Conservation (phyloP, 176 grass and related monocot species). For the Poa pratensis region DNA sequence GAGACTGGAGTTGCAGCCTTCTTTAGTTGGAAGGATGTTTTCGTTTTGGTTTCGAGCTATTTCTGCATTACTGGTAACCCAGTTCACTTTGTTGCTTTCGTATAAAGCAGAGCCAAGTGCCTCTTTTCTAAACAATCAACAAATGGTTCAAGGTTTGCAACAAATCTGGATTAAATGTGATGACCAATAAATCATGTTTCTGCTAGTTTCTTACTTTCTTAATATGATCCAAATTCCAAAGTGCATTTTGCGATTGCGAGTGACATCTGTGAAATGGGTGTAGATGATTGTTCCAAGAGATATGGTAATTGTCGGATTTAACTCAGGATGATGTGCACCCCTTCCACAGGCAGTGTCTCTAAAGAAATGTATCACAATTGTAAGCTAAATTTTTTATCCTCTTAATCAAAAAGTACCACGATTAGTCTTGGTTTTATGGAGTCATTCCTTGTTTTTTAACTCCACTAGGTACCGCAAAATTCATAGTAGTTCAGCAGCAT, state of each 20-base stretch:
- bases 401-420: background rate
- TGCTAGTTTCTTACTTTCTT: background rate
- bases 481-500: background rate
- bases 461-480: background rate
- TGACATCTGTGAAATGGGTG: background rate
- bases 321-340: too few relatives aligned
- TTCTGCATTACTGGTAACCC: too few relatives aligned
- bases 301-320: background rate
- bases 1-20: too few relatives aligned
- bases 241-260: too few relatives aligned
- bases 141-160: background rate
- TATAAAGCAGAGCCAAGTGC: too few relatives aligned
- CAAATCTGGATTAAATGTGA: background rate
- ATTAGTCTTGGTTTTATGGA: conserved; percentile 1
- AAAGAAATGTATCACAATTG: background rate
- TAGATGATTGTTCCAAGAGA: background rate
- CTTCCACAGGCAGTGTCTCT: background rate
- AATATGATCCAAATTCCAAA: background rate
- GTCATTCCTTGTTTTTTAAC: background rate
- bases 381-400: background rate
- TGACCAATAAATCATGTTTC: conserved; percentile 10
- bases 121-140: too few relatives aligned
- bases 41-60: too few relatives aligned
- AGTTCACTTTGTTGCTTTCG: too few relatives aligned
- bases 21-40: too few relatives aligned